Evolutionary conservation across 2,329 filamentous ascomycete genomes (phyloP).

Genomic region (Hymenotorrendiella dingleyae): DNA sequence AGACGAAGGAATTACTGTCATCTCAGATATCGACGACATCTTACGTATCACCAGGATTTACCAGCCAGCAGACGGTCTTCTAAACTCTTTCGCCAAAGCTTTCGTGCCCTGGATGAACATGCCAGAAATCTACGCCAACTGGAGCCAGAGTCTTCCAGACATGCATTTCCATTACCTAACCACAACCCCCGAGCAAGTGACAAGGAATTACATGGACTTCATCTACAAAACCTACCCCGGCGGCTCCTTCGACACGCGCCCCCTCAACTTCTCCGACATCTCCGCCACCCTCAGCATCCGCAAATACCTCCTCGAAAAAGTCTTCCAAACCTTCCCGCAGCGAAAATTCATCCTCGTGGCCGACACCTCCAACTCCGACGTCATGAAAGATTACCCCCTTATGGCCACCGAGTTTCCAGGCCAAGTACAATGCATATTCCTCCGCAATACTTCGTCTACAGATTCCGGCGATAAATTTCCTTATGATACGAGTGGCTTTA

Average conservation of each 20-base stretch:
- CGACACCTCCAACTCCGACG: conserved; percentile 70
- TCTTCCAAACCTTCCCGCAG: conserved; percentile 69
- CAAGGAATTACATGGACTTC: conserved; percentile 72
- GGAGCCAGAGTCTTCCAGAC: conserved; percentile 59
- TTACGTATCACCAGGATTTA: conserved; percentile 79
- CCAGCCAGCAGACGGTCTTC: conserved; percentile 63
- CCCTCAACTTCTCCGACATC: conserved; percentile 74
- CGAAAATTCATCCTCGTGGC: conserved; percentile 71
- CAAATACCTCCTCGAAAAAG: conserved; percentile 60
- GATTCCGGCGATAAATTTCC: conserved; percentile 64
- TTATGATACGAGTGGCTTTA: conserved; percentile 68
- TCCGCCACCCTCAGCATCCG: conserved; percentile 67
- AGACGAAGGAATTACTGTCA: conserved; percentile 60
- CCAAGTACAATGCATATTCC: conserved; percentile 71
- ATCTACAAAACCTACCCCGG: conserved; percentile 74
- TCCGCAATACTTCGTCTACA: conserved; percentile 68
- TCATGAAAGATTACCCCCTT: conserved; percentile 61
- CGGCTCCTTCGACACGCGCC: conserved; percentile 62
- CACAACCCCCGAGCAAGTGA: conserved; percentile 72
- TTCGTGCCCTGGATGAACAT: conserved; percentile 74
- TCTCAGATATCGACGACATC: conserved; percentile 77
- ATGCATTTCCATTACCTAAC: conserved; percentile 79
- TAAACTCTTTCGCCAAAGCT: conserved; percentile 69
- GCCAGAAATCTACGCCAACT: conserved; percentile 73
- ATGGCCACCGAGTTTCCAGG: conserved; percentile 60